These are phyloP conservation scores for Lenzites betulinus DNA, from an alignment of 768 basidiomycete genomes.

Conservation along the genomic window DNA sequence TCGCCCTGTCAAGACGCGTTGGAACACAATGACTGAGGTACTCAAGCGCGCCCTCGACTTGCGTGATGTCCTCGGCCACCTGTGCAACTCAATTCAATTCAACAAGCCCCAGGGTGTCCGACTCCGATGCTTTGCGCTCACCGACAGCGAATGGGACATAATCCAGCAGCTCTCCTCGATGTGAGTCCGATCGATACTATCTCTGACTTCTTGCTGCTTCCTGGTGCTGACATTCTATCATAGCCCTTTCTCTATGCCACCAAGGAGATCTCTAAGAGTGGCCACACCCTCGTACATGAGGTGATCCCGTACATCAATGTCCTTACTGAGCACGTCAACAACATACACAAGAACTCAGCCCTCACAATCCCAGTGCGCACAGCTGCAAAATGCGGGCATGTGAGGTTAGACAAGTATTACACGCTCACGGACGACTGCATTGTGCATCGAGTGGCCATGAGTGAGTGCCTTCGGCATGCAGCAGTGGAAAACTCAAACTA, in stretches of 20 bases:
- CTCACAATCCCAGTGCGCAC: slow-evolving; percentile 11
- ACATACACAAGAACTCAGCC: slow-evolving; percentile 4
- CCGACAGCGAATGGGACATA: slow-evolving; percentile 24
- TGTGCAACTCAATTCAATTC: slow-evolving; percentile 22
- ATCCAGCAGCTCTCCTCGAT: slow-evolving; percentile 22
- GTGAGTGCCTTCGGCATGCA: slow-evolving; percentile 1
- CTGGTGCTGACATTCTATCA: neutral
- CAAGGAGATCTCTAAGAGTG: neutral
- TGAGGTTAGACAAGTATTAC: neutral
- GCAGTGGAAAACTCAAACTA: no score
- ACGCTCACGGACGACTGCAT: neutral
- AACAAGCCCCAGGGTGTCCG: slow-evolving; percentile 11
- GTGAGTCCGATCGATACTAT: slow-evolving; percentile 17
- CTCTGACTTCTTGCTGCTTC: no score
- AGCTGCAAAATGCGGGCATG: neutral
- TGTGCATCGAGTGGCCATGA: neutral
- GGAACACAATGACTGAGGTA: slow-evolving; percentile 28
- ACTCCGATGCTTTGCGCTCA: slow-evolving; percentile 20
- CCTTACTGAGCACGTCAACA: slow-evolving; percentile 19
- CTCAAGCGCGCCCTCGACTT: slow-evolving; percentile 23
- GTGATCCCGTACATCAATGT: slow-evolving; percentile 29
- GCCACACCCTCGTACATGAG: slow-evolving; percentile 24
- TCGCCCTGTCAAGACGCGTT: slow-evolving; percentile 27
- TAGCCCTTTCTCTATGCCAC: slow-evolving; percentile 1
- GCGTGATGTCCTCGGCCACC: slow-evolving; percentile 13